These are phyloP conservation scores for Aschersonia sp. DNA, from an alignment of 2,329 filamentous ascomycete species.

Conservation along the genomic window DNA sequence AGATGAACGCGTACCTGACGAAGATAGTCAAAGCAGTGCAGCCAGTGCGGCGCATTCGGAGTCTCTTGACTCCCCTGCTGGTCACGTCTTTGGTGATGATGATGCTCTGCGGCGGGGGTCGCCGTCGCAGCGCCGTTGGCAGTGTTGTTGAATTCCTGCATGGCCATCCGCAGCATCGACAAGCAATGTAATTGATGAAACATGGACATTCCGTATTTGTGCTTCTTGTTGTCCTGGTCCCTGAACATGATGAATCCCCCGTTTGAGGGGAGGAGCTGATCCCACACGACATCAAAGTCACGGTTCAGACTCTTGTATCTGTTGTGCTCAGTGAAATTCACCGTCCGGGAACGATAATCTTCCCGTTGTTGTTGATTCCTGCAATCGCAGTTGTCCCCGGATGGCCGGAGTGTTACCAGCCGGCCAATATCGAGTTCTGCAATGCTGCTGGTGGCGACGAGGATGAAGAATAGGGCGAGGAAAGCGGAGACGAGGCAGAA, in stretches of 20 bases:
- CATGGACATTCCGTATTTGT: constrained; percentile 1
- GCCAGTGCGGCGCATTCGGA: not conserved
- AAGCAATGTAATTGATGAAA: constrained; percentile 4
- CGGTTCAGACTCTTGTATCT: not conserved
- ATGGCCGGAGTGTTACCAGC: too few species aligned
- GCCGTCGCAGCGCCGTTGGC: not conserved
- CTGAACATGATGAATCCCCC: not conserved
- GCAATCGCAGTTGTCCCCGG: too few species aligned
- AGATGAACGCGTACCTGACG: constrained; percentile 1
- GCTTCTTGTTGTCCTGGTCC: not conserved
- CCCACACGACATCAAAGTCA: not conserved
- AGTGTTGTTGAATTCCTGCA: not conserved
- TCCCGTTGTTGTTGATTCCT: too few species aligned
- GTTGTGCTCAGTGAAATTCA: not conserved
- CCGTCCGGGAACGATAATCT: not conserved
- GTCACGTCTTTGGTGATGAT: not conserved
- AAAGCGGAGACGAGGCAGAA: too few species aligned
- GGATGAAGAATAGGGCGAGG: too few species aligned
- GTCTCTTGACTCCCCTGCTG: too few species aligned
- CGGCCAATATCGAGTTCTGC: too few species aligned
- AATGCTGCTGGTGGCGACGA: too few species aligned
- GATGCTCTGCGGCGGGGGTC: not conserved
- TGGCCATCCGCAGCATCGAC: constrained; percentile 1
- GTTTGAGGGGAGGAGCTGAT: not conserved
- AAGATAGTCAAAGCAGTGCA: constrained; percentile 4